phyloP scores from a whole-genome alignment of 192 early-diverging fungal genomes.

The Mortierella claussenii region DNA sequence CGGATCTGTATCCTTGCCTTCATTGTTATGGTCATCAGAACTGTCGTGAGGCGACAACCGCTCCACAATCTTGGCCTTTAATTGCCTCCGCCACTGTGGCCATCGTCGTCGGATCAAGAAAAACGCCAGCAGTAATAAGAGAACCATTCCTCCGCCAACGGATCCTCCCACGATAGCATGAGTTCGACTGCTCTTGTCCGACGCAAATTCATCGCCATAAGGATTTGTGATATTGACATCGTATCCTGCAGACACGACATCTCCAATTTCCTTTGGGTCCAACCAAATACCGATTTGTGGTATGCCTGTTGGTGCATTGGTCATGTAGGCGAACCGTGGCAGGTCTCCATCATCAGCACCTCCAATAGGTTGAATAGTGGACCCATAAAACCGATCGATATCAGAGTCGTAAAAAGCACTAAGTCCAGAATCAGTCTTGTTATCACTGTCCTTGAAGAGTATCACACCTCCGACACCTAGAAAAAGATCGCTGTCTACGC shows the following conservation, averaged over 20 bases:
- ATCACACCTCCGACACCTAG: constrained; percentile 9
- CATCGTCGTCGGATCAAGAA: constrained; percentile 8
- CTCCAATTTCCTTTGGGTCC: not conserved
- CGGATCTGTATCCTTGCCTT: not conserved
- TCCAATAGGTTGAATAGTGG: constrained; percentile 21
- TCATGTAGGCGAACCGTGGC: constrained; percentile 2
- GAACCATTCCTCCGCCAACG: constrained; percentile 8
- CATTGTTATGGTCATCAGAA: not conserved
- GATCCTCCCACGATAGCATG: constrained; percentile 25
- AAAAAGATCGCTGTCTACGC: not conserved
- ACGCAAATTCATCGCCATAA: not conserved
- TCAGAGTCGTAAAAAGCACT: not conserved
- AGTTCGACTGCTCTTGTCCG: not conserved
- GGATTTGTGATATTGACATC: constrained; percentile 18
- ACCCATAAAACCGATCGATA: constrained; percentile 9
- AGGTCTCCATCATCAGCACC: not conserved
- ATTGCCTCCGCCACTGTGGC: constrained; percentile 12
- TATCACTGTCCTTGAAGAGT: not conserved
- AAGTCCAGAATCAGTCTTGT: not conserved
- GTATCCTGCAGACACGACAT: not conserved
- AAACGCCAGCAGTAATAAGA: not conserved
- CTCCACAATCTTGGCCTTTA: constrained; percentile 9
- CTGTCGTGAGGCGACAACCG: constrained; percentile 6
- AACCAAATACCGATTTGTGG: not conserved
- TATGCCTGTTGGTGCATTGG: not conserved